Evolutionary conservation across 176 grass and related monocot species (phyloP).

Genomic region (Lolium rigidum): DNA sequence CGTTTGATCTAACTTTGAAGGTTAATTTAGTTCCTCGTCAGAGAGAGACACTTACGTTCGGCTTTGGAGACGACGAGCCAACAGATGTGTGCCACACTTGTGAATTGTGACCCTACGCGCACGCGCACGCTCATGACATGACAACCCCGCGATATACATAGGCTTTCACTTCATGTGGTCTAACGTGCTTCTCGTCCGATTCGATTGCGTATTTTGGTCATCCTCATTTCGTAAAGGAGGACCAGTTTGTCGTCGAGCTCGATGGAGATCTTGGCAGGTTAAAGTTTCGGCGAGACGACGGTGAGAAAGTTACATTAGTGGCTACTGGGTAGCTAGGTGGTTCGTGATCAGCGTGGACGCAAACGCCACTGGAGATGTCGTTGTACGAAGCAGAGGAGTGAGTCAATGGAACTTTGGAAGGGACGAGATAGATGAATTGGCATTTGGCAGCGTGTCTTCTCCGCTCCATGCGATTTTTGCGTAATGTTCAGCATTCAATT

Average conservation of each 20-base stretch:
- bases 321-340: neutral
- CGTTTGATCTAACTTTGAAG: neutral
- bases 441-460: no score
- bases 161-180: neutral
- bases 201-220: neutral
- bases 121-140: no score
- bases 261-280: neutral
- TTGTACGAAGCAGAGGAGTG: neutral
- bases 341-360: neutral
- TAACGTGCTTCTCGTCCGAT: no score
- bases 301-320: neutral
- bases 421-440: neutral
- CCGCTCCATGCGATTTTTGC: no score
- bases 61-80: no score
- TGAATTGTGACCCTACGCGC: no score
- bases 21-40: neutral
- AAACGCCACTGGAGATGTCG: neutral
- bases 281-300: neutral
- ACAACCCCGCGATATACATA: no score
- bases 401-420: neutral
- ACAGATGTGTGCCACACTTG: no score
- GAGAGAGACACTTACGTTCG: no score
- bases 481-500: no score
- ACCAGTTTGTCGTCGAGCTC: neutral
- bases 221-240: neutral